Conservation (phyloP, 768 basidiomycete species). For the Mycena sanguinolenta region DNA sequence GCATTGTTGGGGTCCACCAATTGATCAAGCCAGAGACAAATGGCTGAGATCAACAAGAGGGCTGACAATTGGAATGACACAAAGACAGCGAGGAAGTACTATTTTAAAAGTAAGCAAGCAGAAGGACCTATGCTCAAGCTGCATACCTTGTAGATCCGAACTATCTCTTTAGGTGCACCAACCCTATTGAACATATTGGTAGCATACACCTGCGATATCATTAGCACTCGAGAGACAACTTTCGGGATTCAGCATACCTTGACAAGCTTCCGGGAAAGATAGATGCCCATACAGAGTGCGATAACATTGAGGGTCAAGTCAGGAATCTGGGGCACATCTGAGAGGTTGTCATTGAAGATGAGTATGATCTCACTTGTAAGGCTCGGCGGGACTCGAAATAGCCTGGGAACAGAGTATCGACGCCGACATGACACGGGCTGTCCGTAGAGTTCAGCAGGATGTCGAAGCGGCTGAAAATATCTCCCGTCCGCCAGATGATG, state of each 20-base stretch:
- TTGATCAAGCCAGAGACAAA: constrained; percentile 49
- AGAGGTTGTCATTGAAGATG: not conserved
- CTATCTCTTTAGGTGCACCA: constrained; percentile 49
- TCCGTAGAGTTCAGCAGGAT: constrained; percentile 19
- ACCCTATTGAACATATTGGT: constrained; percentile 50
- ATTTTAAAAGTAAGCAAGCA: not conserved
- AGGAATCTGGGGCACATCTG: constrained; percentile 24
- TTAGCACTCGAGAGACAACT: not conserved
- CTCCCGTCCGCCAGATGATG: constrained; percentile 35
- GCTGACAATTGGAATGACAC: constrained; percentile 46
- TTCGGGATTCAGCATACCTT: constrained; percentile 11
- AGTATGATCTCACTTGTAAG: constrained; percentile 19
- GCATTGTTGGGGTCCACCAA: constrained; percentile 38
- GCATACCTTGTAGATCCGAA: constrained; percentile 50
- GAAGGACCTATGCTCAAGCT: not conserved
- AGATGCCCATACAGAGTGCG: constrained; percentile 21
- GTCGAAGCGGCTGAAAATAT: constrained; percentile 29
- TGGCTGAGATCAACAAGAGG: constrained; percentile 46
- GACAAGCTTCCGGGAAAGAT: constrained; percentile 35
- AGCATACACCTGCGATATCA: constrained; percentile 26
- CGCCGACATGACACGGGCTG: constrained; percentile 30
- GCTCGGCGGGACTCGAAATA: constrained; percentile 31
- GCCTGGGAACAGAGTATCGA: constrained; percentile 29
- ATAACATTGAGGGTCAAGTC: constrained; percentile 32
- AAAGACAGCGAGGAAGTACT: constrained; percentile 48